Conservation (phyloP, 805 yeast genomes). For the Scheffersomyces ergatensis region DNA sequence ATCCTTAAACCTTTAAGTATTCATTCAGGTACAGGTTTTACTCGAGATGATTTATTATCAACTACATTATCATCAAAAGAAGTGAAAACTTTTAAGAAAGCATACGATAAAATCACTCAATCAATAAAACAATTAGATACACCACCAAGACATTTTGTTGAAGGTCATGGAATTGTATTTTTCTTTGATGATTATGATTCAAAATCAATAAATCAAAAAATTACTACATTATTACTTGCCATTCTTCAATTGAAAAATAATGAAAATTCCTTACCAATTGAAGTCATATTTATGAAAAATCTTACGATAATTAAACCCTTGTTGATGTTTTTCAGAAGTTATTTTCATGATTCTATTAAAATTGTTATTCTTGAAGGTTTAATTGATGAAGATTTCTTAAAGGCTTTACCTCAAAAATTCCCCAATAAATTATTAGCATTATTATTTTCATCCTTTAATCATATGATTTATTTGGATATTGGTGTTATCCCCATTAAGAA, state of each 20-base stretch:
- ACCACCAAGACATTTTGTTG: conserved; percentile 22
- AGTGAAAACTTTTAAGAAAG: conserved; percentile 17
- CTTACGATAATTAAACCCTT: conserved; percentile 19
- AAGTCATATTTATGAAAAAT: conserved; percentile 24
- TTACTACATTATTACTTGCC: conserved; percentile 13
- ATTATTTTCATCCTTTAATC: conserved; percentile 30
- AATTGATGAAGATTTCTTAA: conserved; percentile 18
- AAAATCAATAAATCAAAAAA: background rate
- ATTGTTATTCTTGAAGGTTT: conserved; percentile 26
- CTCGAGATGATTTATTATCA: background rate
- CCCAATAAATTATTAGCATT: conserved; percentile 30
- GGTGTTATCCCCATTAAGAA: conserved; percentile 31
- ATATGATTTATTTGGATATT: conserved; percentile 30
- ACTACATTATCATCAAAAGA: conserved; percentile 9
- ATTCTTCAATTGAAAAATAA: conserved; percentile 27
- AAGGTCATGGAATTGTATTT: conserved; percentile 36
- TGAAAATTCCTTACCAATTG: conserved; percentile 34
- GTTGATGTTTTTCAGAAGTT: background rate
- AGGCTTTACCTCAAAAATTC: conserved; percentile 17
- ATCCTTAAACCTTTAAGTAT: background rate
- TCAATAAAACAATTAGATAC: conserved; percentile 19
- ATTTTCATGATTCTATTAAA: conserved; percentile 17
- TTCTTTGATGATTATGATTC: conserved; percentile 21
- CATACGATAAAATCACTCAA: conserved; percentile 25
- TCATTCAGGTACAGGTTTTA: background rate